Evolutionary conservation across 768 basidiomycete genomes (phyloP).

Genomic region (Clitopilus hobsonii): DNA sequence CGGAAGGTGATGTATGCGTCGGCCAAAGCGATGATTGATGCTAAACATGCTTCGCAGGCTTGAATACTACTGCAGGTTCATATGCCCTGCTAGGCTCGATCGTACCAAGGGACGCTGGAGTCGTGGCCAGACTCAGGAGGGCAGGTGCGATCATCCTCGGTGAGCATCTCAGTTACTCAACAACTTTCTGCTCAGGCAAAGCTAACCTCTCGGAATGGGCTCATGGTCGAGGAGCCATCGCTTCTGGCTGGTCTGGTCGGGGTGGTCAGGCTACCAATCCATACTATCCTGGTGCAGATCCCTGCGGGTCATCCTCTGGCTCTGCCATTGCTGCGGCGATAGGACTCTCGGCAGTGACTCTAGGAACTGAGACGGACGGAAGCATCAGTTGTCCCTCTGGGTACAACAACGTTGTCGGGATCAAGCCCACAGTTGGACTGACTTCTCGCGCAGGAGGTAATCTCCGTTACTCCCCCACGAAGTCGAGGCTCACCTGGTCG

Average conservation of each 20-base stretch:
- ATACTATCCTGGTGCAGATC: conserved; percentile 46
- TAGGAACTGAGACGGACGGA: conserved; percentile 50
- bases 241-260: conserved; percentile 56
- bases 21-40: not conserved
- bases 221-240: conserved; percentile 38
- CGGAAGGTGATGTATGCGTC: conserved; percentile 28
- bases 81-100: conserved; percentile 36
- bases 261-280: conserved; percentile 47
- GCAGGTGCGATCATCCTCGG: conserved; percentile 44
- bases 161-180: conserved; percentile 7
- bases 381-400: conserved; percentile 50
- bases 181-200: conserved; percentile 32
- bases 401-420: conserved; percentile 52
- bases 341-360: conserved; percentile 41
- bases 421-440: conserved; percentile 57
- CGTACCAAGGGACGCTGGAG: conserved; percentile 41
- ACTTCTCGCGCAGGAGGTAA: conserved; percentile 58
- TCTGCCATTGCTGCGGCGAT: conserved; percentile 52
- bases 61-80: conserved; percentile 45
- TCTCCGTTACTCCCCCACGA: not conserved
- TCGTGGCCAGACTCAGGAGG: conserved; percentile 36
- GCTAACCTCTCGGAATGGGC: conserved; percentile 54
- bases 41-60: conserved; percentile 19
- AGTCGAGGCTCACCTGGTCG: not conserved
- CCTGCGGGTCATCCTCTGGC: conserved; percentile 57